Base-by-base conservation (phyloP, 148 eudicot species). In the Vaccinium vitisidaea region DNA sequence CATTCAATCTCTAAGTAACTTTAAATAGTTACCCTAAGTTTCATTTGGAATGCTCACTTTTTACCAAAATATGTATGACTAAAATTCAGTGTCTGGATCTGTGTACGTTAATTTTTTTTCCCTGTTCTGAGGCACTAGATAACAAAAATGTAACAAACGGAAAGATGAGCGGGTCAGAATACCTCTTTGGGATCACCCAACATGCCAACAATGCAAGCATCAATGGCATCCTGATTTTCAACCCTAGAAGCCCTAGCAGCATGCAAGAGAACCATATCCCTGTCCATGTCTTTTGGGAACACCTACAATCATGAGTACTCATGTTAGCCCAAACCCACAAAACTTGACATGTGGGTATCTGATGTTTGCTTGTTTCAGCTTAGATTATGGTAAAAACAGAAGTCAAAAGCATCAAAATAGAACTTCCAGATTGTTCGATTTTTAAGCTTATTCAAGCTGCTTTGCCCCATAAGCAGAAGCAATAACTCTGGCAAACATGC, bases 161-260 rank as follows among this genome's bases (percentile, higher is more conserved):
- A 69, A 14, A 36, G 61, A 53, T 19, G 39, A 50, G 14, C 16
- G 3, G 32, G 8, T 58, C 23, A 32, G 14, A 23, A 18, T 87
- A 91, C 96, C 97, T 92, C 89, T 80, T 91, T 94, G 30, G 97
- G 93, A 85, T 94, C 91, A n/a, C 88, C 81, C 86, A 94, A 85
- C 95, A 91, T 94, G 46, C 88, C 87, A 16, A 94, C 97, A 55
- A 94, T 90, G 69, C 92, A 94, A 75, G 94, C 90, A 89, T 94
- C 97, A 84, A 94, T 94, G 67, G 97, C 97, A 80, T 94, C 97
- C 83, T 94, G 97, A 79, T 94, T 94, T 85, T 94, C 97, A 49
- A 92, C 87, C 83, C 97, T 94, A 13, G 97, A 94, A 76, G 97
- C 97, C 19, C 90, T 92, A 27, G 97, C 95, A 82, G 93, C 97